Conservation (phyloP, 1,284 basidiomycete species). For the Agroathelia rolfsii region DNA sequence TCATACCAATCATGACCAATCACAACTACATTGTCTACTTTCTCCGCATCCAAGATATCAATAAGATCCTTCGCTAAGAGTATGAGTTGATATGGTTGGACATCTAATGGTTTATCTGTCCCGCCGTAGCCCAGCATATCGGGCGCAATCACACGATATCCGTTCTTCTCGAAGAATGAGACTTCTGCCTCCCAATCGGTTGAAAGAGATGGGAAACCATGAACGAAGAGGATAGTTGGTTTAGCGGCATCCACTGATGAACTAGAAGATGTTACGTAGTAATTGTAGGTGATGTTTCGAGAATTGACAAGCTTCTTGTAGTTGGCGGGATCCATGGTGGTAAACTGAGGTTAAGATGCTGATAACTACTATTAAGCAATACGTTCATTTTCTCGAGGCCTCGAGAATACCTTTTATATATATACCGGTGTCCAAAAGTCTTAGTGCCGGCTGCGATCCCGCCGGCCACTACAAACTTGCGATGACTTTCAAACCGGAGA, state of each 20-base stretch:
- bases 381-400: no score
- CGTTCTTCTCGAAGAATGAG: constrained; percentile 19
- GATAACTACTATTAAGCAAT: no score
- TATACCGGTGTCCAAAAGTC: no score
- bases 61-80: constrained; percentile 14
- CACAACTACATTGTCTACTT: constrained; percentile 12
- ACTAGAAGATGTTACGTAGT: background rate
- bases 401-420: no score
- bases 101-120: constrained; percentile 20
- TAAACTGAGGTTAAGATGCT: background rate
- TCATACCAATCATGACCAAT: constrained; percentile 16
- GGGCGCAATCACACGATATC: constrained; percentile 43
- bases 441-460: no score
- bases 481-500: no score
- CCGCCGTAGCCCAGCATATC: constrained; percentile 43
- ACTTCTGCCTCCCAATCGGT: constrained; percentile 21
- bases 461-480: no score
- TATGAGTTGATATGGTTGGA: constrained; percentile 11
- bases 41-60: constrained; percentile 16
- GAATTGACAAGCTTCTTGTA: no score
- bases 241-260: constrained; percentile 5
- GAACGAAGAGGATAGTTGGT: constrained; percentile 18
- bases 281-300: no score
- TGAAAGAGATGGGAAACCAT: constrained; percentile 20
- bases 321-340: constrained; percentile 1